Evolutionary conservation across 345 rosid species (phyloP), one percentile per base, ranked within the genome.

Genomic region (Orychophragmus violaceus): DNA sequence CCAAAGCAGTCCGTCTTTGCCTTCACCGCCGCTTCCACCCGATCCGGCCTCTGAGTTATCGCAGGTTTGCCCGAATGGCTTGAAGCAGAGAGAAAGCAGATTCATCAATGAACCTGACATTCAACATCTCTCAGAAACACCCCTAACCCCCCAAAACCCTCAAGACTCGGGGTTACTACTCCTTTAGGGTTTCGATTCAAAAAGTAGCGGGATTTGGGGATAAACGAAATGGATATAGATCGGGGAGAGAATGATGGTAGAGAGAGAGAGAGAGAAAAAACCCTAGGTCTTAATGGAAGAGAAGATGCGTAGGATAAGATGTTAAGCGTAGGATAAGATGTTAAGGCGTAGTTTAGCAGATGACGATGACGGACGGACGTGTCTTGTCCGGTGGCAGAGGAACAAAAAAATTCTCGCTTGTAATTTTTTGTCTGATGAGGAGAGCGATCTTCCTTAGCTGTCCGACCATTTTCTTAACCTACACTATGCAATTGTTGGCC

Each of bases 21-120:
- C 86, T 74, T 84, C 94, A 22, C 79, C 78, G 1, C 80, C 73
- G 30, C 72, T 69, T 13, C 79, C 71, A 12, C 63, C 55, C 45
- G 78, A 74, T 67, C 73, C 73, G 19, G 69, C 8, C 17, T 54
- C 77, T 49, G 62, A 48, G 25, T 21, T 63, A 17, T 72, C 78
- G 42, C 56, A 58, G 49, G 69, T 75, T 54, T 66, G 88, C 76
- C 95, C 87, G 59, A 79, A 82, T 70, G 95, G 95, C 86, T 84
- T 87, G 81, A 82, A 79, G 49, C 98, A 92, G 57, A 80, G 77
- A 55, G 92, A 83, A 48, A 92, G 73, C 76, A 92, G 83, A 85
- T 85, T 92, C 96, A 92, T 89, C 79, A 84, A 87, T 79, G 85
- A 81, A 82, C 72, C 89, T 74, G 88, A 89, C 96, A 92, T 89